Evolutionary conservation across 306 rosid genomes (phyloP), one percentile per base, ranked within the genome.

Genomic region (Notholithocarpus densiflorus): DNA sequence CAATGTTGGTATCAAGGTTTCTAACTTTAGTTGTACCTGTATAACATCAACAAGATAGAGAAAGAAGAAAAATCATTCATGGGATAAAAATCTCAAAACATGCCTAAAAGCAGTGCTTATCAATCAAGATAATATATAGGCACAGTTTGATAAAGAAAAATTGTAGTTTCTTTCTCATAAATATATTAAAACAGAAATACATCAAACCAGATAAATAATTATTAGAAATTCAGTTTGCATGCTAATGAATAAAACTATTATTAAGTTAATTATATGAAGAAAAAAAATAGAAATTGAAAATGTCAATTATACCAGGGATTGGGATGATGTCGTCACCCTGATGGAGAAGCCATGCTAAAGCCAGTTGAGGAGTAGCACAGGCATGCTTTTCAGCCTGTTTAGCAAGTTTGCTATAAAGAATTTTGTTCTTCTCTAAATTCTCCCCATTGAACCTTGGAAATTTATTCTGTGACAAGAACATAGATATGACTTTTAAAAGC

Each of bases 321-420:
- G 94, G 91, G 83, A 92, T 27, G 80, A 90, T 84, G 68, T 88
- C 84, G 51, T 82, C 84, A 70, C 86, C 92, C 79, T 87, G 93
- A 78, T 88, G 90, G 24, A 92, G 86, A 83, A 90, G 87, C 94
- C 94, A 90, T 21, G 97, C 88, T 71, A 92, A 76, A 75, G 92
- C 94, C 77, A 92, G 73, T 74, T 92, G 91, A 66, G 94, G 84
- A 79, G 90, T 89, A 65, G 87, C 66, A 78, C 90, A 87, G 20
- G 79, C 80, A 83, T 86, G 87, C 71, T 83, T 87, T 27, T 81
- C 80, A 79, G 92, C 90, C 84, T 80, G 71, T 10, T 64, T 80
- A 65, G 86, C 83, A 70, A 90, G 74, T 60, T 87, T 77, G 76
- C 52, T 71, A 48, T 88, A 90, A 5, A 90, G 68, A 45, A 72